phyloP scores from a whole-genome alignment of 164 flowering plant genomes.

The Hamamelis virginiana region DNA sequence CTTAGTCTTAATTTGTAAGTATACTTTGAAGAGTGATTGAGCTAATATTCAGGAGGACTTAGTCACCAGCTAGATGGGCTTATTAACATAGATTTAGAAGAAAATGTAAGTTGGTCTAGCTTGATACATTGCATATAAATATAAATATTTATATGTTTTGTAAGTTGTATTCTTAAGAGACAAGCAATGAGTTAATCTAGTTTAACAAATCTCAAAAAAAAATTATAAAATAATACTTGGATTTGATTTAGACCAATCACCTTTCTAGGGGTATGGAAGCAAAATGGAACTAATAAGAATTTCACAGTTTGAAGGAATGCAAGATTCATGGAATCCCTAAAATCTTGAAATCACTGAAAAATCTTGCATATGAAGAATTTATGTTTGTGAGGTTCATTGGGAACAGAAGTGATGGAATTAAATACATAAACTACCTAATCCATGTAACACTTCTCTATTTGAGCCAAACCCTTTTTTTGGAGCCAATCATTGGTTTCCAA shows the following conservation, averaged over 20 bases:
- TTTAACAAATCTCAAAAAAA: background rate
- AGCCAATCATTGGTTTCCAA: conserved; percentile 32
- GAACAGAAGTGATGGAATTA: conserved; percentile 11
- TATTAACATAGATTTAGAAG: too few species aligned
- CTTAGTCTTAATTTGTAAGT: too few species aligned
- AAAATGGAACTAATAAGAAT: conserved; percentile 5
- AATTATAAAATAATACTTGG: conserved; percentile 15
- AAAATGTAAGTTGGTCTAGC: conserved; percentile 5
- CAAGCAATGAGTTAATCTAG: conserved; percentile 22
- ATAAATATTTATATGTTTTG: background rate
- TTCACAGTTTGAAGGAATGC: conserved; percentile 4
- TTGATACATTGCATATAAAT: background rate
- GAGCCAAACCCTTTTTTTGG: conserved; percentile 13
- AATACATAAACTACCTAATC: conserved; percentile 25
- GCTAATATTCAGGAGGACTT: background rate
- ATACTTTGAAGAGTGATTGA: background rate
- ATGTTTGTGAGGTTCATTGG: conserved; percentile 14
- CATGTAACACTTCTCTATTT: conserved; percentile 17
- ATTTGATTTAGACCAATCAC: conserved; percentile 26
- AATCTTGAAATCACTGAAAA: background rate
- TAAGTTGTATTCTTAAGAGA: conserved; percentile 9
- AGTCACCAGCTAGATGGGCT: too few species aligned
- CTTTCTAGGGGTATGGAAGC: conserved; percentile 9
- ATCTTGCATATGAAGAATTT: conserved; percentile 18
- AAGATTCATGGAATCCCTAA: background rate